A percentile compares a stretch with the other conserved stretches of the same genome.
Evolutionary conservation across 2,329 filamentous ascomycete genomes (phyloP).

Genomic region (Ascochyta koolunga): DNA sequence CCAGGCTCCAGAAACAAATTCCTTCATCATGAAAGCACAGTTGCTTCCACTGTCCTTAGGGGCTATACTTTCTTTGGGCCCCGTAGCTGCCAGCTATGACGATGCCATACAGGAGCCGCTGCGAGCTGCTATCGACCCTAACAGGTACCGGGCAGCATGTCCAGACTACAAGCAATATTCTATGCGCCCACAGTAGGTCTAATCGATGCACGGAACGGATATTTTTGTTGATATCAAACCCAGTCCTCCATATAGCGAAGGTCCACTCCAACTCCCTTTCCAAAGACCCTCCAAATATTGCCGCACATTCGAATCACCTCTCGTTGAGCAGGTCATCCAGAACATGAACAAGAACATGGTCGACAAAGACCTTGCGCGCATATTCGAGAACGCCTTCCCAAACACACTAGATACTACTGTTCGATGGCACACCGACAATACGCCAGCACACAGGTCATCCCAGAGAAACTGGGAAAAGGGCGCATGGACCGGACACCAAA

Average conservation of each 20-base stretch:
- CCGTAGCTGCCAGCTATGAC: conserved; percentile 15
- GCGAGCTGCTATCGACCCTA: conserved; percentile 35
- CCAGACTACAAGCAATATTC: conserved; percentile 71
- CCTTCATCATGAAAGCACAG: conserved; percentile 23
- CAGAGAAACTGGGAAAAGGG: conserved; percentile 49
- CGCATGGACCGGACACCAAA: conserved; percentile 83
- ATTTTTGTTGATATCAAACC: background rate
- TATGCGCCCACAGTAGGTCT: conserved; percentile 61
- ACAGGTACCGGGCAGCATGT: conserved; percentile 58
- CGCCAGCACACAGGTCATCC: conserved; percentile 47
- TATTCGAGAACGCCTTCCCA: conserved; percentile 96
- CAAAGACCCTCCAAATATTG: conserved; percentile 82
- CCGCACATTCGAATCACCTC: conserved; percentile 84
- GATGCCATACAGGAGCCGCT: conserved; percentile 40
- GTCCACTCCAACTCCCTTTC: conserved; percentile 79
- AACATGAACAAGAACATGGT: conserved; percentile 80
- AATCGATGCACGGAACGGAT: no score
- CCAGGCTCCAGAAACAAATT: no score
- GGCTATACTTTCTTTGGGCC: conserved; percentile 13
- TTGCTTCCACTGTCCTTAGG: conserved; percentile 18
- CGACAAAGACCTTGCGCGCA: conserved; percentile 83
- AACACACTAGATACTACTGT: conserved; percentile 91
- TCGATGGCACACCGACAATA: conserved; percentile 79
- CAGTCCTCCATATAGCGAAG: conserved; percentile 79
- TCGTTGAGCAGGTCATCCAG: conserved; percentile 86